phyloP scores from a whole-genome alignment of 495 filamentous ascomycete species.

The Beverwykella pulmonaria region DNA sequence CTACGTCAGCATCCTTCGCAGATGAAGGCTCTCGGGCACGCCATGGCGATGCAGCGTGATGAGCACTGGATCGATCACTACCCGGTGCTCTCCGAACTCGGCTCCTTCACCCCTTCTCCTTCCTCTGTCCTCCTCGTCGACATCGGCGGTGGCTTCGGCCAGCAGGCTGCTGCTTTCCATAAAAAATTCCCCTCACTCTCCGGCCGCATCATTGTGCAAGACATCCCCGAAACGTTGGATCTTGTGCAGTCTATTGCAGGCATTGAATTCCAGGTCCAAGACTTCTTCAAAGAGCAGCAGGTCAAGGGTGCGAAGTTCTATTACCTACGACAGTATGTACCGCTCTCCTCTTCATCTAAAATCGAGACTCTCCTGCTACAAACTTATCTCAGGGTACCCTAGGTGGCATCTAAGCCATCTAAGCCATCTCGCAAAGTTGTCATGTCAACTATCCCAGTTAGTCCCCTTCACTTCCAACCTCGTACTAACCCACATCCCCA shows the following conservation, averaged over 20 bases:
- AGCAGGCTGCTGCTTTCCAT: not conserved
- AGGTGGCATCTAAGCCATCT: too few relatives aligned
- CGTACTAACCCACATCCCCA: too few relatives aligned
- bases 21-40: slow-evolving; percentile 20
- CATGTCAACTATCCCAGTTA: too few relatives aligned
- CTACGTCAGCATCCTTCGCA: slow-evolving; percentile 18
- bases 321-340: slow-evolving; percentile 24
- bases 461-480: too few relatives aligned
- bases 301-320: slow-evolving; percentile 48
- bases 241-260: slow-evolving; percentile 48
- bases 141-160: slow-evolving; percentile 5
- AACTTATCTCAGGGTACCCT: too few relatives aligned
- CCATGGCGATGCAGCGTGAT: slow-evolving; percentile 13
- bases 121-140: not conserved
- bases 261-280: slow-evolving; percentile 51
- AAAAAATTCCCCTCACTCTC: not conserved
- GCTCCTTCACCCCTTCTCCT: not conserved
- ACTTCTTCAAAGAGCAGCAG: slow-evolving; percentile 57
- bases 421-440: too few relatives aligned
- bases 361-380: too few relatives aligned
- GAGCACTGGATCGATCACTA: slow-evolving; percentile 22
- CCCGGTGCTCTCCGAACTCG: not conserved
- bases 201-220: slow-evolving; percentile 54
- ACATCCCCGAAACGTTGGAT: slow-evolving; percentile 51
- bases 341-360: too few relatives aligned